Evolutionary conservation across 1,284 basidiomycete species (phyloP), one percentile per base, ranked within the genome.

Genomic region (Nidula niveotomentosa): DNA sequence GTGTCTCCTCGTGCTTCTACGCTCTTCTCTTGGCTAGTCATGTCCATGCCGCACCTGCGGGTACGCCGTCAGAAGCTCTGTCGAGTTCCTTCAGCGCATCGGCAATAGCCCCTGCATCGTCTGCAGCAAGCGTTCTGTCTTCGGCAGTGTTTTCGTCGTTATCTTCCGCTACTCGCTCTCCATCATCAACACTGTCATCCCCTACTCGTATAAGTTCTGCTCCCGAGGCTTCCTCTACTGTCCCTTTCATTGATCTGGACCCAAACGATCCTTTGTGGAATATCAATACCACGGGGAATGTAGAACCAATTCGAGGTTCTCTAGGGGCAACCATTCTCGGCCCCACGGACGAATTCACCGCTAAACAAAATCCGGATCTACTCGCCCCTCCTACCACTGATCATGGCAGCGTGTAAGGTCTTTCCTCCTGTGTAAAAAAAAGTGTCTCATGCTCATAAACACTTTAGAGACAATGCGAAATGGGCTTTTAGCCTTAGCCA

Each of bases 401-500:
- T 59, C 64, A 66, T 35, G 69, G 69, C 1, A 49, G 53, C 8
- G 70, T 78, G 3, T 48, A 48, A 48, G 47, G 23, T 23, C 10
- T 30, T 48, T 33, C 6, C 12, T 48, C 35, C 12, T 3, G n/a
- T 15, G n/a, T 23, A 45, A 7, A 33, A n/a, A n/a, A n/a, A 10
- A 5, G 7, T 12, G 35, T 30, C n/a, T 41, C 13, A 15, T 30
- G 33, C 33, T 48, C 33, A 48, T 5, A 15, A 23, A n/a, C n/a
- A 47, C 45, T 48, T 33, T 10, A 48, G 47, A n/a, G 57, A 61
- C 0, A 84, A 82, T 58, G 73, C 75, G 59, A 85, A 85, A 58
- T 87, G 85, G 85, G 77, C 84, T 0, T 83, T 86, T 58, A 67
- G 79, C 53, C 64, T 84, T 15, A 83, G 80, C 50, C 79, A 83